Base-by-base conservation (phyloP, 257 asterid species). In the Solanum sitiens region DNA sequence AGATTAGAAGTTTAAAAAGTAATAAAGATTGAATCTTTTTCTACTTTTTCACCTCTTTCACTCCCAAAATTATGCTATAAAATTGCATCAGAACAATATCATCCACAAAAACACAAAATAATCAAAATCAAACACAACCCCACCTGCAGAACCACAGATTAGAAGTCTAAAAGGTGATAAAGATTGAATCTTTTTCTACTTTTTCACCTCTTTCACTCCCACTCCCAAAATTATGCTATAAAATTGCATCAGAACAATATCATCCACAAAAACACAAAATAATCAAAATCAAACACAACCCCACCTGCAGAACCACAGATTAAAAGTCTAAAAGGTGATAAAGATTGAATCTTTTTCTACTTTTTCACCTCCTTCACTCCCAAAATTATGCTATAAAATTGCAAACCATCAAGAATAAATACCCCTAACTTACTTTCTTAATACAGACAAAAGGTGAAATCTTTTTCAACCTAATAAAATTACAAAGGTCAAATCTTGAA, bases 401-500 rank as follows among this genome's bases (percentile, higher is more conserved):
- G 44, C 45, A 82, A 42, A 21, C 21, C 65, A 82, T 47, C 45
- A 32, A 47, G 70, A 82, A 82, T 50, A 14, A 70, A 50, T 59
- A 80, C 18, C 37, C 42, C 27, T 56, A 77, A n/a, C 13, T 42
- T 63, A 25, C 4, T 3, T 42, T 53, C 59, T 7, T 13, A 32
- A 47, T 80, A 80, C 18, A 30, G 27, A 88, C 61, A 33, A 83
- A 85, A 89, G 42, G 35, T 77, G 37, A 86, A 86, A 35, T 86
- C 87, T 84, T 84, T 86, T 83, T 67, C 67, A 53, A 8, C 8
- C 88, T 32, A 23, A 71, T n/a, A 68, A 73, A 87, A 89, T 90
- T 84, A 92, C 94, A 86, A 84, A 25, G 83, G 25, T 15, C 87
- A 83, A 89, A 86, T 84, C 59, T 73, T 83, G 89, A 86, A 80